These are phyloP conservation scores for Aspergillus tamarii DNA, from an alignment of 2,329 filamentous ascomycete genomes.

Conservation along the genomic window DNA sequence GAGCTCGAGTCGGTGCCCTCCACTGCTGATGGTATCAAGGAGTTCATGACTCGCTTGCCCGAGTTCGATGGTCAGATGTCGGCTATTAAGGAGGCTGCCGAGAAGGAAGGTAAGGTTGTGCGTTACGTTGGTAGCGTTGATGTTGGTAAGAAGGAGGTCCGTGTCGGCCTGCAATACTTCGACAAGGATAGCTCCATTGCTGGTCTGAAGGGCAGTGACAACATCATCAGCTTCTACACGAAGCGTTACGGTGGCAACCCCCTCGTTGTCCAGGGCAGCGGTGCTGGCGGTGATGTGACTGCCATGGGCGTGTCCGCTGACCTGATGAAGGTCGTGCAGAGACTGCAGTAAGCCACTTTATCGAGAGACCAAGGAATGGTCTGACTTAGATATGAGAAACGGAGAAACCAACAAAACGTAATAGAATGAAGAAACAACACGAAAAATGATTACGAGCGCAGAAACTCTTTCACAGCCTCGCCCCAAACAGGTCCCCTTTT, in stretches of 20 bases:
- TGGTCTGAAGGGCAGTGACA: constrained; percentile 93
- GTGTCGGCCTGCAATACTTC: constrained; percentile 89
- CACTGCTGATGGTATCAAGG: constrained; percentile 62
- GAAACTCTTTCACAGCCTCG: constrained; percentile 55
- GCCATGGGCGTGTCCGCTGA: constrained; percentile 98
- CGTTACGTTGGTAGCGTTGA: constrained; percentile 94
- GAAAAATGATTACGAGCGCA: constrained; percentile 34
- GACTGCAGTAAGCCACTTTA: constrained; percentile 57
- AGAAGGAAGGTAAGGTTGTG: constrained; percentile 86
- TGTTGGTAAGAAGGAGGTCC: constrained; percentile 76
- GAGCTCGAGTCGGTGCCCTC: constrained; percentile 77
- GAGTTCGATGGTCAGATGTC: constrained; percentile 92
- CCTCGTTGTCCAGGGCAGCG: constrained; percentile 90
- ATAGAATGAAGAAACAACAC: constrained; percentile 1
- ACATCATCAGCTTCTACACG: constrained; percentile 98
- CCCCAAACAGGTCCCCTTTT: constrained; percentile 63
- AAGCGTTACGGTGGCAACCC: constrained; percentile 90
- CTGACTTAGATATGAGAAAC: background rate
- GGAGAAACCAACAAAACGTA: constrained; percentile 1
- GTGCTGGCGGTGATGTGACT: constrained; percentile 91
- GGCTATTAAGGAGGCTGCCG: constrained; percentile 78
- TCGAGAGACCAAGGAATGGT: background rate
- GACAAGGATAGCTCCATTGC: constrained; percentile 90
- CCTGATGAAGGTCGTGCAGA: constrained; percentile 81
- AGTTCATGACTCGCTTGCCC: constrained; percentile 81